Percentiles rank a stretch among this genome's conserved stretches.
phyloP scores from a whole-genome alignment of 164 flowering plant species.

The Tinospora cordifolia region DNA sequence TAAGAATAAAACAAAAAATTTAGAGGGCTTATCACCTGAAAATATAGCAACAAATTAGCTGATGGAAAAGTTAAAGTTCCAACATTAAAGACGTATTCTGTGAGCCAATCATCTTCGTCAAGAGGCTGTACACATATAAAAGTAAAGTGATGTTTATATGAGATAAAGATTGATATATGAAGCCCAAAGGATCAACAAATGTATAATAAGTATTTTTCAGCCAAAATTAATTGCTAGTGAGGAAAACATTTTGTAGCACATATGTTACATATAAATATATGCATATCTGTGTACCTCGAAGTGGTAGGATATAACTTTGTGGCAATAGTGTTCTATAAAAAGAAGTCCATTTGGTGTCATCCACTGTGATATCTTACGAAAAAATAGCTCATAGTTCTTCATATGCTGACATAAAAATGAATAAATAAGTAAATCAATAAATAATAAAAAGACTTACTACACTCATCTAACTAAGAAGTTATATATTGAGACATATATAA shows the following conservation, averaged over 20 bases:
- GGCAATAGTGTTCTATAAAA: slow-evolving; percentile 19
- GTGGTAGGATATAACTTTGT: slow-evolving; percentile 14
- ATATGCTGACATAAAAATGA: slow-evolving; percentile 13
- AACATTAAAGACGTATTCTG: slow-evolving; percentile 9
- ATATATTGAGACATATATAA: not conserved
- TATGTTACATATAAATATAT: not conserved
- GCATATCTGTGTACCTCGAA: slow-evolving; percentile 7
- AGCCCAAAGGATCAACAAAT: no score
- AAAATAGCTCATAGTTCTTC: slow-evolving; percentile 19
- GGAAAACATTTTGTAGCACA: no score
- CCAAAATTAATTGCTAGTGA: no score
- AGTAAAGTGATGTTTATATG: no score
- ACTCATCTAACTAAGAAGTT: no score
- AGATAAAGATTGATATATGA: no score
- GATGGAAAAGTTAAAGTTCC: slow-evolving; percentile 17
- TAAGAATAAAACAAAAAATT: not conserved
- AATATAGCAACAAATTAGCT: slow-evolving; percentile 19
- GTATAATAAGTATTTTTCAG: no score
- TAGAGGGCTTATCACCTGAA: slow-evolving; percentile 16
- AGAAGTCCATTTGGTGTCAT: slow-evolving; percentile 22
- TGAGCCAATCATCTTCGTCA: slow-evolving; percentile 15
- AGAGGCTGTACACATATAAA: not conserved
- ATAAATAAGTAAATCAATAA: not conserved
- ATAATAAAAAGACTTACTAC: not conserved
- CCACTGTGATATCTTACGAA: slow-evolving; percentile 18